phyloP scores from a whole-genome alignment of 164 flowering plant species.

The Malania oleifera region DNA sequence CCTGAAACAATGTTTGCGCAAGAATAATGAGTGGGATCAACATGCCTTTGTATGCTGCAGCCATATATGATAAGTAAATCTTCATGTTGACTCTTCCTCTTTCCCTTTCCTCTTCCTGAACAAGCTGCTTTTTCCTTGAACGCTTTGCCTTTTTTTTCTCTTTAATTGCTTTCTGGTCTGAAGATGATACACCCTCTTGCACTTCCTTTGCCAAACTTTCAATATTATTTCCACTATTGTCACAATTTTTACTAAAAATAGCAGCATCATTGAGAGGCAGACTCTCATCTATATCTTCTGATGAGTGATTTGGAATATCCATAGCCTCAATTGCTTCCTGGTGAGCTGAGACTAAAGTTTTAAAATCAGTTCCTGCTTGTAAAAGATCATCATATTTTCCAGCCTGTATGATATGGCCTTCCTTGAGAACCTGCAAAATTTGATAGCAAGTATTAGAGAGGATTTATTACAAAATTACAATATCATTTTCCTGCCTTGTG shows the following conservation, averaged over 20 bases:
- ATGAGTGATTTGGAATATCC: slow-evolving; percentile 55
- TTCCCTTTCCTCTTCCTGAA: slow-evolving; percentile 96
- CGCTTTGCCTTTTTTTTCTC: slow-evolving; percentile 92
- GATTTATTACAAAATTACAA: background rate
- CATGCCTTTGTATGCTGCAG: slow-evolving; percentile 88
- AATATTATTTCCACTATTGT: slow-evolving; percentile 32
- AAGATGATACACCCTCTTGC: slow-evolving; percentile 46
- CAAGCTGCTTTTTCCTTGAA: slow-evolving; percentile 82
- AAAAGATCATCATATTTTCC: slow-evolving; percentile 94
- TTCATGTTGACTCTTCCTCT: slow-evolving; percentile 91
- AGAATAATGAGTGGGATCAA: slow-evolving; percentile 78
- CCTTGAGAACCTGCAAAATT: slow-evolving; percentile 71
- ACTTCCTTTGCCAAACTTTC: slow-evolving; percentile 57
- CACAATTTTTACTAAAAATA: slow-evolving; percentile 29
- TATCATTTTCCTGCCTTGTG: background rate
- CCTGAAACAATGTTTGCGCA: slow-evolving; percentile 78
- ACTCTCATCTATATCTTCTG: slow-evolving; percentile 63
- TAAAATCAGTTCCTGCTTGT: slow-evolving; percentile 92
- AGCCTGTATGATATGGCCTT: slow-evolving; percentile 80
- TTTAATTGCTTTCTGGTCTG: slow-evolving; percentile 68
- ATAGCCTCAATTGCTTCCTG: slow-evolving; percentile 93
- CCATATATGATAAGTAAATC: slow-evolving; percentile 90
- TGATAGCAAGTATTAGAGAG: background rate
- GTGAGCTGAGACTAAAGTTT: slow-evolving; percentile 77
- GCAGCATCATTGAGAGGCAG: slow-evolving; percentile 25